Evolutionary conservation across 2,329 filamentous ascomycete genomes (phyloP).

Genomic region (Aspergillus hiratsukae): DNA sequence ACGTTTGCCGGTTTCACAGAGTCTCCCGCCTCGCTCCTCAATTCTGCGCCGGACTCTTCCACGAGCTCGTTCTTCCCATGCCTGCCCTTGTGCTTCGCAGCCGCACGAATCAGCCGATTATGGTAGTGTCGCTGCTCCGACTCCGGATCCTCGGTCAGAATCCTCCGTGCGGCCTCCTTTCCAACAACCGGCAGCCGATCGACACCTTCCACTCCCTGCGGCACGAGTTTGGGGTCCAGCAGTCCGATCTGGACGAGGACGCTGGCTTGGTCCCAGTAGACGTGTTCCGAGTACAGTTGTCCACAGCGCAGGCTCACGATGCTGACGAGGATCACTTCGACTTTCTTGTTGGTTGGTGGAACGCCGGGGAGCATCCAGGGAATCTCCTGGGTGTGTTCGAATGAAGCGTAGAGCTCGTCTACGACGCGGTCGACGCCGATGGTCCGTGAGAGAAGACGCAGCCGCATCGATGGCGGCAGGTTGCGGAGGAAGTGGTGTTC

Average conservation of each 20-base stretch:
- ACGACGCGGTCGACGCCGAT: constrained; percentile 56
- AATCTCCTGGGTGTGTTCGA: constrained; percentile 54
- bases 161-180: constrained; percentile 36
- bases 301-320: constrained; percentile 53
- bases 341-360: constrained; percentile 51
- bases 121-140: constrained; percentile 32
- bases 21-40: constrained; percentile 19
- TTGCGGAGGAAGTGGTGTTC: constrained; percentile 52
- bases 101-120: constrained; percentile 28
- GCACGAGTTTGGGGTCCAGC: constrained; percentile 53
- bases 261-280: constrained; percentile 61
- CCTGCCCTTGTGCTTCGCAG: constrained; percentile 14
- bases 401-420: constrained; percentile 55
- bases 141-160: constrained; percentile 36
- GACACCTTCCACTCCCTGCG: constrained; percentile 39
- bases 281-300: constrained; percentile 52
- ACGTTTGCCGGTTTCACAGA: constrained; percentile 6
- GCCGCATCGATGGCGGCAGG: constrained; percentile 48
- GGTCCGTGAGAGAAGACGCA: constrained; percentile 55
- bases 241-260: constrained; percentile 57
- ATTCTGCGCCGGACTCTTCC: constrained; percentile 24
- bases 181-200: constrained; percentile 39
- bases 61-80: constrained; percentile 8
- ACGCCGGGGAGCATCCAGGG: constrained; percentile 59
- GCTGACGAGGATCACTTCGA: constrained; percentile 55